Evolutionary conservation across 495 filamentous ascomycete species (phyloP).

Genomic region (Penicillium pancosmium): DNA sequence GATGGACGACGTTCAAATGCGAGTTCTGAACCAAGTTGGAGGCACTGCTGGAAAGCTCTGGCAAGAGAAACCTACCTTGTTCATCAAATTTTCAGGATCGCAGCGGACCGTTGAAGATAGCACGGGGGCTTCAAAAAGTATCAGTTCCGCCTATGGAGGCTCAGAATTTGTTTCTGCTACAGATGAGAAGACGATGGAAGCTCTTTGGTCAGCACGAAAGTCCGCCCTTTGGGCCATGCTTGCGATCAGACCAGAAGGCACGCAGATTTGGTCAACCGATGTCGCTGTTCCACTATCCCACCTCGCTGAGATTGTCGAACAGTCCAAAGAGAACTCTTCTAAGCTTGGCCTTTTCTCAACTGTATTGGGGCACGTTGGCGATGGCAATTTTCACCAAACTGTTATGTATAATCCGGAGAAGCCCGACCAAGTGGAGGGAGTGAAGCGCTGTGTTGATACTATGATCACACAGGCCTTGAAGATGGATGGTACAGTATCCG

Average conservation of each 20-base stretch:
- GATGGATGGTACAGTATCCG: constrained; percentile 75
- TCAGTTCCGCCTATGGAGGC: constrained; percentile 61
- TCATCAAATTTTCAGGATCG: constrained; percentile 87
- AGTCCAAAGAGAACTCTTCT: constrained; percentile 81
- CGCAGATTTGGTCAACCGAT: constrained; percentile 71
- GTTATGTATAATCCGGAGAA: constrained; percentile 71
- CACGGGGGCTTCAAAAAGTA: constrained; percentile 35
- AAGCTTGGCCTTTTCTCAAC: constrained; percentile 78
- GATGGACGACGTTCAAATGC: constrained; percentile 93
- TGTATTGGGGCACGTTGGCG: constrained; percentile 79
- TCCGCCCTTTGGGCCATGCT: constrained; percentile 69
- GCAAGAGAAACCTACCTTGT: constrained; percentile 66
- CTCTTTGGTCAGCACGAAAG: constrained; percentile 85
- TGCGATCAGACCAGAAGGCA: constrained; percentile 52
- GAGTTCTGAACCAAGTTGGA: constrained; percentile 81
- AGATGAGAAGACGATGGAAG: constrained; percentile 61
- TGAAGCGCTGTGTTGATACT: constrained; percentile 74
- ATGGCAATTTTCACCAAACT: constrained; percentile 87
- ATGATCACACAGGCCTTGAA: constrained; percentile 82
- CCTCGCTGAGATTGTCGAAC: constrained; percentile 80
- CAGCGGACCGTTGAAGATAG: neutral
- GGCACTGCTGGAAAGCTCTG: constrained; percentile 76
- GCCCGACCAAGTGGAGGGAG: constrained; percentile 56
- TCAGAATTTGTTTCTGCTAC: constrained; percentile 77
- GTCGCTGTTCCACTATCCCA: constrained; percentile 84